Base-by-base conservation (phyloP, 495 filamentous ascomycete genomes). In the Trichoderma parareesei region DNA sequence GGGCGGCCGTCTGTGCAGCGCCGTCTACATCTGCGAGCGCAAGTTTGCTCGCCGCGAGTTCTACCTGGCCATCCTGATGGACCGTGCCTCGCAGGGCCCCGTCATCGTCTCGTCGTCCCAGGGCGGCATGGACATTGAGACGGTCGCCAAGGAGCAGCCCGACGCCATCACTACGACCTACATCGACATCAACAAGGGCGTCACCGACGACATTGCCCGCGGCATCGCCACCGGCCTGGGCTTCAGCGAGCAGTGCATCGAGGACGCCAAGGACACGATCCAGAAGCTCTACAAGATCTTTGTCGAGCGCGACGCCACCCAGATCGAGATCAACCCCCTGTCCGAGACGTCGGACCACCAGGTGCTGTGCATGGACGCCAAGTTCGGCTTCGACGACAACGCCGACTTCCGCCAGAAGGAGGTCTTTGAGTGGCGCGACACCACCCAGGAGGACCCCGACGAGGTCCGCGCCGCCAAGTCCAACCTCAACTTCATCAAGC, bases 11-110 rank as follows among this genome's bases (percentile, higher is more conserved):
- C 83, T 92, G 73, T 98, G 94, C 82, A 97, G 92, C 77, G 82
- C 91, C 64, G 94, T 98, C 71, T 97, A 94, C 81, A 97, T 98
- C 76, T 94, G 92, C 80, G 94, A 98, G 84, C 92, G 94, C 83
- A 98, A 98, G 83, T 98, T 98, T 71, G 94, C 94, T 70, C 92
- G 94, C 66, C 88, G 95, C 72, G 94, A 98, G 81, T 98, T 98
- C 85, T 98, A 98, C 81, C 87, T 98, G 20, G 94, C 94, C 70
- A 85, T 98, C 67, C 86, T 98, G 68, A 97, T 98, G 93, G 94
- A 98, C 82, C 92, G 94, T 68, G 84, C 82, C 69, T 88, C 90
- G 18, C 94, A 97, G 82, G 84, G 85, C 66, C 95, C 94, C 67
- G 90, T 98, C 74, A 97, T 98, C 70, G 91, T 98, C 42, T 90